A percentile compares a stretch with the other conserved stretches of the same genome.
Conservation (phyloP, 352 stramenopile species). For the Phytophthora europaea region DNA sequence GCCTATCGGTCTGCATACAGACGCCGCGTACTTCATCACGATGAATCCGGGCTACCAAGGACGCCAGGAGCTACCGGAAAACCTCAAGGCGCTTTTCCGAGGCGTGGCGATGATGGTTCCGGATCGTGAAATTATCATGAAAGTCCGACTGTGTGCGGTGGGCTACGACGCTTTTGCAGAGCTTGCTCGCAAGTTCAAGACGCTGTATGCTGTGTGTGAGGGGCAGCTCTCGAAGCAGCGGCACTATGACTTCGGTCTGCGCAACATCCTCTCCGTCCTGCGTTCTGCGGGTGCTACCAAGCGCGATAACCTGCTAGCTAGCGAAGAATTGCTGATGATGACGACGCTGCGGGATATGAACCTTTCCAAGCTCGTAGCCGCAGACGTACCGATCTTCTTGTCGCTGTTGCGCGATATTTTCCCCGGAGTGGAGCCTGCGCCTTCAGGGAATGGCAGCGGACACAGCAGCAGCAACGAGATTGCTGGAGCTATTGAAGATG, state of each 20-base stretch:
- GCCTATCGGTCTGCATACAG: slow-evolving; percentile 63
- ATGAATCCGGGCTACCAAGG: slow-evolving; percentile 96
- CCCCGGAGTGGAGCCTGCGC: slow-evolving; percentile 62
- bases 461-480: slow-evolving; percentile 80
- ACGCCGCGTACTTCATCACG: slow-evolving; percentile 92
- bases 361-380: slow-evolving; percentile 93
- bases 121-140: slow-evolving; percentile 97
- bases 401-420: slow-evolving; percentile 92
- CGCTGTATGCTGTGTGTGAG: slow-evolving; percentile 95
- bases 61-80: slow-evolving; percentile 93
- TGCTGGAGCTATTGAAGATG: slow-evolving; percentile 65
- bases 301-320: slow-evolving; percentile 93
- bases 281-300: slow-evolving; percentile 96
- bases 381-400: slow-evolving; percentile 94
- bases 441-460: slow-evolving; percentile 20
- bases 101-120: slow-evolving; percentile 98
- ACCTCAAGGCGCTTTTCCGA: slow-evolving; percentile 94
- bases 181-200: slow-evolving; percentile 96
- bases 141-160: slow-evolving; percentile 95
- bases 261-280: slow-evolving; percentile 97
- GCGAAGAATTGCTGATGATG: slow-evolving; percentile 96
- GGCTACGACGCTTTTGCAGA: slow-evolving; percentile 93
- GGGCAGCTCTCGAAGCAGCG: slow-evolving; percentile 94
- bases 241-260: slow-evolving; percentile 95
- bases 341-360: slow-evolving; percentile 96